phyloP scores from a whole-genome alignment of 2,329 filamentous ascomycete genomes.

The Pezizomycotina sp. region DNA sequence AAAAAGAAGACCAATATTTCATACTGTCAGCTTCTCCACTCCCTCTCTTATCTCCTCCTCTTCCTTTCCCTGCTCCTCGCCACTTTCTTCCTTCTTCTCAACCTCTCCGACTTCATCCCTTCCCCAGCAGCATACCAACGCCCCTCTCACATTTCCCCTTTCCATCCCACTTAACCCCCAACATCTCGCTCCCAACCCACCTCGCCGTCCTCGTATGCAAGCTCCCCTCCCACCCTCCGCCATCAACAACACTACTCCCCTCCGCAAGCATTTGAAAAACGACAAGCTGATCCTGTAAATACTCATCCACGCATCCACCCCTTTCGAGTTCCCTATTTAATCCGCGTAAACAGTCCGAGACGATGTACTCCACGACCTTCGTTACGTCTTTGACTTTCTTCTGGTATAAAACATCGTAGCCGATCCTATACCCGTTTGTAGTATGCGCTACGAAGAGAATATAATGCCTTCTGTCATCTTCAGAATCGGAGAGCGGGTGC shows the following conservation, averaged over 20 bases:
- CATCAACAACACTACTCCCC: slow-evolving; percentile 34
- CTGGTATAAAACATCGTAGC: slow-evolving; percentile 19
- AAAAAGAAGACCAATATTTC: no score
- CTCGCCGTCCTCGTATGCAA: slow-evolving; percentile 43
- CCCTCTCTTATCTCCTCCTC: no score
- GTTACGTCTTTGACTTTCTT: slow-evolving; percentile 9
- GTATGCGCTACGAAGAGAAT: slow-evolving; percentile 42
- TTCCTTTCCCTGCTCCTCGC: no score
- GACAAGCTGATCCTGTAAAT: slow-evolving; percentile 45
- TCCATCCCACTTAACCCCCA: slow-evolving; percentile 19
- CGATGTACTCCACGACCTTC: slow-evolving; percentile 16
- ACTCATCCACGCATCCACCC: slow-evolving; percentile 38
- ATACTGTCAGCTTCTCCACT: no score
- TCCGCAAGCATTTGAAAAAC: slow-evolving; percentile 43
- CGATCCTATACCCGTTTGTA: slow-evolving; percentile 22
- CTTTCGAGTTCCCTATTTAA: slow-evolving; percentile 31
- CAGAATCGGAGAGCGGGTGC: slow-evolving; percentile 33
- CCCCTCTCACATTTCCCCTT: no score
- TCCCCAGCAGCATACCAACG: no score
- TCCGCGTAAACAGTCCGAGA: slow-evolving; percentile 8
- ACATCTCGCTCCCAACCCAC: slow-evolving; percentile 40
- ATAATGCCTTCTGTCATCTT: no score
- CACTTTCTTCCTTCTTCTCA: no score
- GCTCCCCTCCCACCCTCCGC: slow-evolving; percentile 23
- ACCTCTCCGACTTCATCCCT: no score